These are phyloP conservation scores for Fusarium penzigii DNA, from an alignment of 2,329 filamentous ascomycete species.

Conservation along the genomic window DNA sequence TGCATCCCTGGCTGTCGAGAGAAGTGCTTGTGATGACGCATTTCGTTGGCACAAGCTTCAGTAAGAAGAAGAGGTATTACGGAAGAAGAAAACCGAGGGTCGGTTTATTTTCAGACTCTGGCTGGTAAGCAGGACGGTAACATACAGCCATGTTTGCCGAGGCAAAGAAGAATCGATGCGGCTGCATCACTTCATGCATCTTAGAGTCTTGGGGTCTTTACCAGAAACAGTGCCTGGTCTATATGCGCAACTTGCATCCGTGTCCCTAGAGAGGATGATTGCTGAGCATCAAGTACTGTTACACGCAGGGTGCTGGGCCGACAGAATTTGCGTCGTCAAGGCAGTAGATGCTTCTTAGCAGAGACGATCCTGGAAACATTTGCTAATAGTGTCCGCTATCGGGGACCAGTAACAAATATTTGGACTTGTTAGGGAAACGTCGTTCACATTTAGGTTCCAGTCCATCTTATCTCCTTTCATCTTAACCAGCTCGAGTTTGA, in stretches of 20 bases:
- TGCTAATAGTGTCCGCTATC: constrained; percentile 18
- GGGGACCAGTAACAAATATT: constrained; percentile 3
- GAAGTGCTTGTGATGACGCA: not conserved
- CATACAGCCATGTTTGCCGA: too few species aligned
- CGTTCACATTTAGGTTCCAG: constrained; percentile 8
- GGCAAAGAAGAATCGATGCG: too few species aligned
- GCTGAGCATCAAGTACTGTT: too few species aligned
- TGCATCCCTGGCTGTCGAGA: not conserved
- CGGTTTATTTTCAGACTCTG: too few species aligned
- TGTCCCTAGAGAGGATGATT: not conserved
- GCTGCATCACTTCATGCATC: not conserved
- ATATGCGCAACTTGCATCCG: not conserved
- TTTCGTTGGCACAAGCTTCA: too few species aligned
- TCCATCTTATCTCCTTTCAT: constrained; percentile 5
- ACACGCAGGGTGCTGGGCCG: too few species aligned
- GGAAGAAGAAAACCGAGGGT: too few species aligned
- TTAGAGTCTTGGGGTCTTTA: not conserved
- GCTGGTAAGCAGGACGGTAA: too few species aligned
- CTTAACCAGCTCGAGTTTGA: constrained; percentile 5
- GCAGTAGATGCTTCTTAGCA: not conserved
- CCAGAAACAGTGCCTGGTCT: not conserved
- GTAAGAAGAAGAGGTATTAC: too few species aligned
- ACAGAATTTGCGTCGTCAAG: not conserved
- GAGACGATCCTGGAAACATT: not conserved
- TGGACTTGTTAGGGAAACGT: not conserved